Evolutionary conservation across 2,329 filamentous ascomycete genomes (phyloP).

Genomic region (Aspergillus alliaceus): DNA sequence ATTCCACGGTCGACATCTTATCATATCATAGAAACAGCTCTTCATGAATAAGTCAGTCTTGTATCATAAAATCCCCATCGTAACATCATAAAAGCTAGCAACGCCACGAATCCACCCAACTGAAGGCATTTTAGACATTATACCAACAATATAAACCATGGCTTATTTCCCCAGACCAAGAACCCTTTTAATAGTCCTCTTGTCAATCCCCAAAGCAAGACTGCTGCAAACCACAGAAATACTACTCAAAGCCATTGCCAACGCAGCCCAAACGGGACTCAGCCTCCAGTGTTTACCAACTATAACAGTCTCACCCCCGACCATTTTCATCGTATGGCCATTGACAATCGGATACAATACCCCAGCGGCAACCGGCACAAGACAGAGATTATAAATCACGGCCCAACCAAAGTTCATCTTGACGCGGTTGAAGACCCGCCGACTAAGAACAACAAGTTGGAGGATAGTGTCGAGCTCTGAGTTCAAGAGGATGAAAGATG

Average conservation of each 20-base stretch:
- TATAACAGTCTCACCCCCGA: slow-evolving; percentile 32
- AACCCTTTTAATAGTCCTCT: slow-evolving; percentile 20
- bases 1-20: background rate
- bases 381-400: slow-evolving; percentile 74
- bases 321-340: slow-evolving; percentile 35
- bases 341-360: slow-evolving; percentile 65
- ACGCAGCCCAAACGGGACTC: slow-evolving; percentile 69
- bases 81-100: background rate
- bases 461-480: slow-evolving; percentile 69
- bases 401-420: slow-evolving; percentile 87
- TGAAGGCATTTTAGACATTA: background rate
- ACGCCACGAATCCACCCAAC: background rate
- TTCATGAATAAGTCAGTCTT: background rate
- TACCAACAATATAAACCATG: background rate
- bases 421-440: slow-evolving; percentile 72
- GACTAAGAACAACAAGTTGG: slow-evolving; percentile 70
- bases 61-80: background rate
- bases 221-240: slow-evolving; percentile 86
- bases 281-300: slow-evolving; percentile 45
- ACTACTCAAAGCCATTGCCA: slow-evolving; percentile 91
- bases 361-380: slow-evolving; percentile 78
- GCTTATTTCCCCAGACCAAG: slow-evolving; percentile 12
- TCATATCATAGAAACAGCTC: background rate
- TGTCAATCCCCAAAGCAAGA: slow-evolving; percentile 63
- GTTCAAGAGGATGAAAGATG: slow-evolving; percentile 77